Conservation (phyloP, 352 stramenopile species). For the Phytopythium sindhum region DNA sequence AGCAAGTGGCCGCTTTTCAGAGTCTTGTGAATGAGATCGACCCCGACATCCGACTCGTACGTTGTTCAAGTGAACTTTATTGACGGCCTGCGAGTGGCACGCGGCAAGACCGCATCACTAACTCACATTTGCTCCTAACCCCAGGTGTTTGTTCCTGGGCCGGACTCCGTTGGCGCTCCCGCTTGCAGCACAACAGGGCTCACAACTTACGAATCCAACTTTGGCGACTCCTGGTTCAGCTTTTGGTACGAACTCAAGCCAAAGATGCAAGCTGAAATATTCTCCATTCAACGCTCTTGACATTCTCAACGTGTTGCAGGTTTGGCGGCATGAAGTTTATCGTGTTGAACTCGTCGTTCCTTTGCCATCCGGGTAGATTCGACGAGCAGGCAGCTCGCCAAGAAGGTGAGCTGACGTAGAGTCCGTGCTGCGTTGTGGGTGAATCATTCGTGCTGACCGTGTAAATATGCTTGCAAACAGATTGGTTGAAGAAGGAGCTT, state of each 20-base stretch:
- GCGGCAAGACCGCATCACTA: not conserved
- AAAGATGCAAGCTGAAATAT: not conserved
- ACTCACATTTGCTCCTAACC: not conserved
- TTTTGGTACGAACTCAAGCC: conserved; percentile 49
- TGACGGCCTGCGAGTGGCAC: not conserved
- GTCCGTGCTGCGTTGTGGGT: not conserved
- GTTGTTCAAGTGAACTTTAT: not conserved
- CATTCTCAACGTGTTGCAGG: conserved; percentile 24
- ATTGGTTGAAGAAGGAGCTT: conserved; percentile 72
- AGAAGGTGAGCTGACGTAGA: conserved; percentile 34
- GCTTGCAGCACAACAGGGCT: conserved; percentile 7
- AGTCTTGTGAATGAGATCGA: conserved; percentile 59
- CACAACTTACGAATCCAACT: conserved; percentile 37
- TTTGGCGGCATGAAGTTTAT: conserved; percentile 78
- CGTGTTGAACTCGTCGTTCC: conserved; percentile 56
- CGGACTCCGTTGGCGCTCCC: conserved; percentile 14
- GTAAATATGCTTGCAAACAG: conserved; percentile 18
- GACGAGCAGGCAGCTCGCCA: conserved; percentile 33
- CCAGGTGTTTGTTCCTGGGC: conserved; percentile 53
- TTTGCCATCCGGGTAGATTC: conserved; percentile 25
- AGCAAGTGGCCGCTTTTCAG: conserved; percentile 54
- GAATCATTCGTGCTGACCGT: not conserved
- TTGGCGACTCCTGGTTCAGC: conserved; percentile 67
- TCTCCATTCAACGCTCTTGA: not conserved
- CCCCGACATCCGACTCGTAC: conserved; percentile 55